phyloP scores from a whole-genome alignment of 495 filamentous ascomycete species.

The Pseudomonodictys pantanalensis region DNA sequence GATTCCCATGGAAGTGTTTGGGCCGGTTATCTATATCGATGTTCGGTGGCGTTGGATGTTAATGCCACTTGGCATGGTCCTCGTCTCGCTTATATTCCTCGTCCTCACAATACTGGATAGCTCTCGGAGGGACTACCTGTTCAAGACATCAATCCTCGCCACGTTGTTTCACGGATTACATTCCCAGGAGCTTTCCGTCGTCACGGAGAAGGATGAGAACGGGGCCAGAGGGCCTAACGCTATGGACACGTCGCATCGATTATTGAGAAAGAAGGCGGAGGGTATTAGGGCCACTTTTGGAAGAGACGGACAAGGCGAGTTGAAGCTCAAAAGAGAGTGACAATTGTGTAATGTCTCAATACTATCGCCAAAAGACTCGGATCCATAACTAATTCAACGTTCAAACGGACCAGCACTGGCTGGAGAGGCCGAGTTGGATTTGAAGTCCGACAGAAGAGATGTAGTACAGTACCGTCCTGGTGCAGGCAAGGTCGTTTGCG shows the following conservation, averaged over 20 bases:
- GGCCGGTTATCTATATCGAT: neutral
- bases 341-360: too few relatives aligned
- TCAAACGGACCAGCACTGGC: too few relatives aligned
- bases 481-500: too few relatives aligned
- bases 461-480: too few relatives aligned
- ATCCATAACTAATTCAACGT: too few relatives aligned
- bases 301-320: neutral
- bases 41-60: slow-evolving; percentile 11
- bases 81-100: slow-evolving; percentile 1
- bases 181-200: too few relatives aligned
- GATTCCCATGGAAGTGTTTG: neutral
- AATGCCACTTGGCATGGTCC: neutral
- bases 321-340: neutral
- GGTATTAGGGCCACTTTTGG: neutral
- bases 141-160: slow-evolving; percentile 8
- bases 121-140: neutral
- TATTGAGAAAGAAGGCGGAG: neutral
- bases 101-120: neutral
- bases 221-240: neutral
- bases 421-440: too few relatives aligned
- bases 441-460: too few relatives aligned
- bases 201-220: neutral
- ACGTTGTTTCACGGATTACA: slow-evolving; percentile 1
- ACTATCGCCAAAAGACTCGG: too few relatives aligned
- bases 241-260: neutral